phyloP scores from a whole-genome alignment of 2,329 filamentous ascomycete species.

The Aspergillus tamarii region DNA sequence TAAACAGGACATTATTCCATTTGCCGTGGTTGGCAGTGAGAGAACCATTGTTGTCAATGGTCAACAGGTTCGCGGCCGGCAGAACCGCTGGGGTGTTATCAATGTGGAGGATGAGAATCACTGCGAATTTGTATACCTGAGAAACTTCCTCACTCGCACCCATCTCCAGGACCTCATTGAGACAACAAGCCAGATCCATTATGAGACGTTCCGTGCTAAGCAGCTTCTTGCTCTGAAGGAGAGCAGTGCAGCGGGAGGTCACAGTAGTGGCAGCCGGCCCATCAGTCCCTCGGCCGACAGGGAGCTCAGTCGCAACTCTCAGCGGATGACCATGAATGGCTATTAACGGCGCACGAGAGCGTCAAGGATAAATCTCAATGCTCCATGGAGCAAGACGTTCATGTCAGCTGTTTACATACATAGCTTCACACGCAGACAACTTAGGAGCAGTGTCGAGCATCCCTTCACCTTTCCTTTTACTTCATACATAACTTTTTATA shows the following conservation, averaged over 20 bases:
- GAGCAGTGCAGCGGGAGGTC: conserved; percentile 80
- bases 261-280: conserved; percentile 75
- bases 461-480: conserved; percentile 16
- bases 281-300: conserved; percentile 95
- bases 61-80: conserved; percentile 94
- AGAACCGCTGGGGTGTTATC: conserved; percentile 99
- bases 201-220: conserved; percentile 99
- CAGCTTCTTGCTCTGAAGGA: conserved; percentile 97
- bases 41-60: conserved; percentile 97
- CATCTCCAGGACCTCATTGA: conserved; percentile 99
- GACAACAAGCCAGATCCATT: conserved; percentile 99
- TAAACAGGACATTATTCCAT: conserved; percentile 84
- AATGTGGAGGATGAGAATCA: conserved; percentile 99
- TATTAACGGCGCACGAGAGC: conserved; percentile 63
- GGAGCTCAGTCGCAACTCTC: conserved; percentile 94
- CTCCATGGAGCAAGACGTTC: conserved; percentile 25
- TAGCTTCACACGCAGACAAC: conserved; percentile 12
- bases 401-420: conserved; percentile 20
- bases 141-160: conserved; percentile 97
- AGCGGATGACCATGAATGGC: conserved; percentile 98
- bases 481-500: conserved; percentile 33
- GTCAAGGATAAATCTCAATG: conserved; percentile 21
- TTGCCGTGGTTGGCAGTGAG: conserved; percentile 96
- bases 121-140: conserved; percentile 98
- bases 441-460: conserved; percentile 22